Base-by-base conservation (phyloP, 2,329 filamentous ascomycete species). In the Hysterium pulicare region DNA sequence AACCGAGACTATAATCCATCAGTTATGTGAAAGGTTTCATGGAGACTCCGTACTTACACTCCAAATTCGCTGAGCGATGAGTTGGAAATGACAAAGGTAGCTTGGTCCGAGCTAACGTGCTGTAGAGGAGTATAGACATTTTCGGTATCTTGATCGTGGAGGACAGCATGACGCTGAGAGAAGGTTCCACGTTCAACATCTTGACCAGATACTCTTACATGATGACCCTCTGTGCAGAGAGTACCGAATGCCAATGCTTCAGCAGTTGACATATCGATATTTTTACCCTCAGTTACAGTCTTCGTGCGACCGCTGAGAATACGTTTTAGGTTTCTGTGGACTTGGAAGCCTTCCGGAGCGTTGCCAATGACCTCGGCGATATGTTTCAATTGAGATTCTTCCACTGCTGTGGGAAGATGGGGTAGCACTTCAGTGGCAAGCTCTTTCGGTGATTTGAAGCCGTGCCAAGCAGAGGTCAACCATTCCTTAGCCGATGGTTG, bases 121-220 rank as follows among this genome's bases (percentile, higher is more conserved):
- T 95, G 87, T 44, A 98, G 77, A 45, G 93, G 91, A 10, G 90
- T 97, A 73, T 94, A 95, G 5, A 90, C 95, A 55, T 80, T 79
- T 74, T 98, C 93, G 40, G 75, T 94, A 70, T 94, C 90, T 74
- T 98, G 93, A 74, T 98, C 93, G 71, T 98, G 93, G 68, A 98
- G 85, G 48, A 98, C 91, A 48, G 91, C 84, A 70, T 98, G 93
- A 60, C 93, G 87, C 75, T 98, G 93, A 34, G 93, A 97, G 77
- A 98, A 98, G 47, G 93, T 98, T 73, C 93, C 93, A 81, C 93
- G 90, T 79, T 98, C 93, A 49, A 98, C 93, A 75, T 98, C 93
- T 76, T 98, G 93, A 56, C 93, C 93, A 48, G 93, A 97, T 31
- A 98, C 87, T 71, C 93, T 89, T 59, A 98, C 90, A 68, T 98